A percentile compares a stretch with the other conserved stretches of the same genome.
These are phyloP conservation scores for Phytophthora crassamura DNA, from an alignment of 352 stramenopile genomes.

Conservation along the genomic window DNA sequence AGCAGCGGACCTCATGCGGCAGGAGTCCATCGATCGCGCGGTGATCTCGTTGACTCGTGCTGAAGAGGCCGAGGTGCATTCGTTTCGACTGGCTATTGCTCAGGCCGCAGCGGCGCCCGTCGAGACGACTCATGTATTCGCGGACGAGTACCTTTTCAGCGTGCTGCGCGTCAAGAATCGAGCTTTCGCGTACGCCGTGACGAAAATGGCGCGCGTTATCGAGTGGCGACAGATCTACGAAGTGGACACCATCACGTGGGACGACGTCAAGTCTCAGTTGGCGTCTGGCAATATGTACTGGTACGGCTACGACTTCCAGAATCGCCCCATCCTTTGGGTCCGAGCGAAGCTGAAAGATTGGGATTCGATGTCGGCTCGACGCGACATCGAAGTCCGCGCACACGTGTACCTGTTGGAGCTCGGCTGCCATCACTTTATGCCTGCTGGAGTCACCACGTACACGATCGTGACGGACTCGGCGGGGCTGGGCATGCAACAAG, in stretches of 20 bases:
- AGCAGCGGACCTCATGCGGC: slow-evolving; percentile 17
- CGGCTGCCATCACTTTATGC: slow-evolving; percentile 63
- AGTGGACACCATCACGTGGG: slow-evolving; percentile 46
- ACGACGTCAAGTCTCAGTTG: slow-evolving; percentile 54
- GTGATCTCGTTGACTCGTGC: slow-evolving; percentile 33
- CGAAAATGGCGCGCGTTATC: slow-evolving; percentile 63
- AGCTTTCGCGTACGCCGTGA: slow-evolving; percentile 63
- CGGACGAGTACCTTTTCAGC: slow-evolving; percentile 66
- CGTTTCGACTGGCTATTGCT: slow-evolving; percentile 58
- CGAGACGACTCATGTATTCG: slow-evolving; percentile 54
- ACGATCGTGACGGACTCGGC: slow-evolving; percentile 68
- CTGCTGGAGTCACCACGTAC: slow-evolving; percentile 59
- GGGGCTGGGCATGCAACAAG: slow-evolving; percentile 50
- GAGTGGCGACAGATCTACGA: slow-evolving; percentile 57
- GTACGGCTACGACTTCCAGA: slow-evolving; percentile 75
- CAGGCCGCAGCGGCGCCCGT: slow-evolving; percentile 44
- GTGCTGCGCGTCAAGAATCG: slow-evolving; percentile 70
- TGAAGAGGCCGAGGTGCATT: slow-evolving; percentile 50
- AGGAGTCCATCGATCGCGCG: slow-evolving; percentile 18
- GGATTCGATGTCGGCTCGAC: slow-evolving; percentile 52
- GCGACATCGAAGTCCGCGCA: slow-evolving; percentile 60
- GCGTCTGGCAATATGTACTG: slow-evolving; percentile 69
- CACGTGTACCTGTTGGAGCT: slow-evolving; percentile 71
- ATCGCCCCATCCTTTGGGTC: slow-evolving; percentile 73
- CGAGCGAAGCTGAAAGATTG: slow-evolving; percentile 69